Evolutionary conservation across 2,329 filamentous ascomycete species (phyloP), one percentile per base, ranked within the genome.

Genomic region (Penicillium sp.): DNA sequence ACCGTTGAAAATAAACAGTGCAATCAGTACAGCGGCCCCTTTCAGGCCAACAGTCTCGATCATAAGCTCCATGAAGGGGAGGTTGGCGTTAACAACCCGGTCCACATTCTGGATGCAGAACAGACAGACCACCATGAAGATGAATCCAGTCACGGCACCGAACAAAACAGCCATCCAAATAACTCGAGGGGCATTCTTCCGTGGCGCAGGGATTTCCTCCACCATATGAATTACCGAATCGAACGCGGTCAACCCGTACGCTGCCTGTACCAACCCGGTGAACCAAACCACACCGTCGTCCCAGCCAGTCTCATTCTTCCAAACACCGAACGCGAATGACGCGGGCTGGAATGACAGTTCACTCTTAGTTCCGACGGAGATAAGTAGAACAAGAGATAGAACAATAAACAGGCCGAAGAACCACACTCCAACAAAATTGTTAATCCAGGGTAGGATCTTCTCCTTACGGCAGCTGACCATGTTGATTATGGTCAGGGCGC

Each of bases 161-260:
- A 75, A 74, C 0, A 77, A 57, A 0, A 84, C 78, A 0, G 81
- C 78, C 17, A 83, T 73, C 72, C 77, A 83, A 58, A 84, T 82
- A 3, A 80, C 76, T 16, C 72, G 73, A 0, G 82, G 82, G 0
- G 77, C 78, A 53, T 82, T 82, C 35, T 70, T 77, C 30, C 80
- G 70, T 1, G 82, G 81, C 4, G 74, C 69, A 1, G 82, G 81
- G 1, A 84, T 81, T 61, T 84, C 82, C 59, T 84, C 82, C 2
- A 82, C 78, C 73, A 84, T 78, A 64, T 85, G 82, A 36, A 84
- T 82, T 33, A 82, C 82, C 0, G 82, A 80, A 61, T 85, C 82
- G 58, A 84, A 84, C 1, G 82, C 82, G 0, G 80, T 83, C 16
- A 83, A 68, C 2, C 80, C 82, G 52, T 84, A 84, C 0, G 82